Base-by-base conservation (phyloP, 306 rosid species). In the Sphenostylis stenocarpa region DNA sequence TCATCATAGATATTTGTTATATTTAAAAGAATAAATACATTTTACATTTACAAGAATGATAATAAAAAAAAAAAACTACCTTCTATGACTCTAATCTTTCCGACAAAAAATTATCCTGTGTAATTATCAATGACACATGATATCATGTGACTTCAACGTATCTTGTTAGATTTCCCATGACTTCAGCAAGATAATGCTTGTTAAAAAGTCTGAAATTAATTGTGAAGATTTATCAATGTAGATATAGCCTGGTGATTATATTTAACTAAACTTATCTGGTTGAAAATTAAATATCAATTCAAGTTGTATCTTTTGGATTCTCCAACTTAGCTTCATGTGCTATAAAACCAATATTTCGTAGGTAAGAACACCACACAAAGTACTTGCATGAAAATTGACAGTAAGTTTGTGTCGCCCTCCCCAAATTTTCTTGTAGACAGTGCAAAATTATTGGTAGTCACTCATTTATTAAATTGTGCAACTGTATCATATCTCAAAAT, bases 391-490 rank as follows among this genome's bases (percentile, higher is more conserved):
- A 49, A 31, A 15, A 34, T 23, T 82, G 29, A 9, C 39, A 43
- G 74, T 3, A 52, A 29, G 3, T 77, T 69, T 67, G 38, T 53
- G 13, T 44, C 3, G 26, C 45, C 26, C 24, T 15, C 67, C 67
- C 29, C 19, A 65, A 65, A 16, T 43, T 58, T 41, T 77, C 5
- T 19, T n/a, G 43, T 34, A 47, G 65, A 26, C 36, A 44, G 34
- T 67, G 72, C n/a, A 13, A 39, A 47, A 36, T 23, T 77, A 26
- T 44, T 77, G 41, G 16, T 2, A 17, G 45, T 4, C 19, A 14
- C 53, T 61, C 38, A 73, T 68, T 77, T 57, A 62, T 19, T 36
- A 45, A 55, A 51, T 62, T 60, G 78, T 43, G 63, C 57, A 28
- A 55, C 16, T 43, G 17, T n/a, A n/a, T n/a, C n/a, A n/a, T 61